phyloP scores from a whole-genome alignment of 2,329 filamentous ascomycete species.

The Penicillium verrucosum region DNA sequence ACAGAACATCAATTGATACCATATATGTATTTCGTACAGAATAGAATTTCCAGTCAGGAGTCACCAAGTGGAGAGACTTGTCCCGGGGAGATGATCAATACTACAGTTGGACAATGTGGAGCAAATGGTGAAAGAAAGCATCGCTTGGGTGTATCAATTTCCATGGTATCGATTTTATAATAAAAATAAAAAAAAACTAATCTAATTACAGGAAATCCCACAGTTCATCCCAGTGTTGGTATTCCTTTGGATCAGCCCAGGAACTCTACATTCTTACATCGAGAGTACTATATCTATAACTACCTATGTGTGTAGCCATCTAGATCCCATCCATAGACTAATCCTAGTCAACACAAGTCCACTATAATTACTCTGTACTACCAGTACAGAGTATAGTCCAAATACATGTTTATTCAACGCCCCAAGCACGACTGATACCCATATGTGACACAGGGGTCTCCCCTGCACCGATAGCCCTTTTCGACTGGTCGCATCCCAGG shows the following conservation, averaged over 20 bases:
- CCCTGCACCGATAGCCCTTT: constrained; percentile 13
- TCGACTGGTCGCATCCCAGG: constrained; percentile 8
- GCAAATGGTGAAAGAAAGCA: background rate
- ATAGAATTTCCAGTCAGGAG: constrained; percentile 11
- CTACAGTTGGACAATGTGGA: constrained; percentile 15
- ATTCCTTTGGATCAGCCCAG: background rate
- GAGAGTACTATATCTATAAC: background rate
- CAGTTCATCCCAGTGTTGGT: background rate
- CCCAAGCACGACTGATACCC: background rate
- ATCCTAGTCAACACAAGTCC: background rate
- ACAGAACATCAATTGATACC: background rate
- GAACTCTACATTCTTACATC: background rate
- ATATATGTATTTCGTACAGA: background rate
- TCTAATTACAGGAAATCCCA: background rate
- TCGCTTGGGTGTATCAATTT: background rate
- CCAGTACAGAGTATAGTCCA: background rate
- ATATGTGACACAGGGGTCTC: constrained; percentile 6
- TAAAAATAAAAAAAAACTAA: background rate
- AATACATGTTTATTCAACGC: background rate
- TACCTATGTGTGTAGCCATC: background rate
- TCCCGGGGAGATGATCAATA: constrained; percentile 18
- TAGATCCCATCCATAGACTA: background rate
- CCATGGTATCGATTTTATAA: background rate
- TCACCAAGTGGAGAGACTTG: constrained; percentile 12
- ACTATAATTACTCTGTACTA: too few relatives aligned